phyloP scores from a whole-genome alignment of 495 filamentous ascomycete species.

The Wilcoxina mikolae region DNA sequence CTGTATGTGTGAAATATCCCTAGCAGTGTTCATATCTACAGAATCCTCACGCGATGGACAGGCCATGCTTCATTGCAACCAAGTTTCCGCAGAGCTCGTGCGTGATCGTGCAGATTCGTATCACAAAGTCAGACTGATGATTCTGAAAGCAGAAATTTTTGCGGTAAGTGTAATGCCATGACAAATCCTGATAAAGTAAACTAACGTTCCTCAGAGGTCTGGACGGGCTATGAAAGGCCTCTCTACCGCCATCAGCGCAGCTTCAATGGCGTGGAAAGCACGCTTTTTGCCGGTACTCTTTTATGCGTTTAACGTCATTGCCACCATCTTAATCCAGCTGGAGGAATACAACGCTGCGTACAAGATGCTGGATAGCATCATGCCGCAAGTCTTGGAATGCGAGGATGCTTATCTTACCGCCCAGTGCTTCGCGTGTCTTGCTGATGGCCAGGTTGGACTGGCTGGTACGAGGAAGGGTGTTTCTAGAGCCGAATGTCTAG shows the following conservation, averaged over 20 bases:
- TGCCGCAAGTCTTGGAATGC: slow-evolving; percentile 71
- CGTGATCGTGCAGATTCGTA: slow-evolving; percentile 60
- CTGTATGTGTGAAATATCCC: slow-evolving; percentile 13
- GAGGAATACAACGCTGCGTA: slow-evolving; percentile 59
- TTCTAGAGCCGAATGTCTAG: slow-evolving; percentile 43
- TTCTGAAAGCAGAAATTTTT: slow-evolving; percentile 60
- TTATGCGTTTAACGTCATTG: slow-evolving; percentile 56
- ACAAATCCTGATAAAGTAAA: not conserved
- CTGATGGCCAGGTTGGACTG: slow-evolving; percentile 70
- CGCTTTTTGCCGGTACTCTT: slow-evolving; percentile 60
- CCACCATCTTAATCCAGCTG: slow-evolving; percentile 52
- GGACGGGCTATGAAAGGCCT: slow-evolving; percentile 70
- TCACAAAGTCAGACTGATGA: slow-evolving; percentile 58
- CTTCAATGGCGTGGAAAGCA: slow-evolving; percentile 57
- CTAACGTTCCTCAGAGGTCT: slow-evolving; percentile 32
- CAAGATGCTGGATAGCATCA: slow-evolving; percentile 51
- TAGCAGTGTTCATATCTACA: not conserved
- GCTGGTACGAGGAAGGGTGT: slow-evolving; percentile 33
- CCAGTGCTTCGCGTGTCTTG: slow-evolving; percentile 57
- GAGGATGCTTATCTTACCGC: slow-evolving; percentile 51
- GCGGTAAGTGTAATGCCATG: slow-evolving; percentile 13
- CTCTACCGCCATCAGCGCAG: slow-evolving; percentile 65
- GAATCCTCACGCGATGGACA: slow-evolving; percentile 8
- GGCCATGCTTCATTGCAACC: slow-evolving; percentile 55
- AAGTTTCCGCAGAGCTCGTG: slow-evolving; percentile 47